A percentile compares a stretch with the other conserved stretches of the same genome.
These are phyloP conservation scores for Pseudogymnoascus sp. DNA, from an alignment of 2,329 filamentous ascomycete species.

Conservation along the genomic window DNA sequence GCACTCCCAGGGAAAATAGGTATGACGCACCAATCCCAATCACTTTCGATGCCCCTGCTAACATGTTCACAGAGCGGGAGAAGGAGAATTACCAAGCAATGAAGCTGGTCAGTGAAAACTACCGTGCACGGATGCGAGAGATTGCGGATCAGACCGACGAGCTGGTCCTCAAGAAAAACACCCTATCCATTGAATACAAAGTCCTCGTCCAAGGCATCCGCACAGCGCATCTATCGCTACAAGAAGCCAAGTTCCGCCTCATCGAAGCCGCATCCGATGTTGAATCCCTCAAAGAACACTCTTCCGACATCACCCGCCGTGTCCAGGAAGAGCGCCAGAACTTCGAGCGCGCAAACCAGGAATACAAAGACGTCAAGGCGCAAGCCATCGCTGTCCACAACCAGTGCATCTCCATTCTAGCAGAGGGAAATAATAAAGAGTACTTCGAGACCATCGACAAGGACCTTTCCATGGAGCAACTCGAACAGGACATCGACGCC, in stretches of 20 bases:
- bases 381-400: slow-evolving; percentile 35
- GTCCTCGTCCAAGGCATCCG: slow-evolving; percentile 55
- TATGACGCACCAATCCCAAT: slow-evolving; percentile 29
- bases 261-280: slow-evolving; percentile 81
- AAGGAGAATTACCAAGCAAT: slow-evolving; percentile 28
- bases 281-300: slow-evolving; percentile 57
- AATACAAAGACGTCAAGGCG: slow-evolving; percentile 30
- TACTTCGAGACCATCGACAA: slow-evolving; percentile 36
- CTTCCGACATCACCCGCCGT: slow-evolving; percentile 46
- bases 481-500: slow-evolving; percentile 65
- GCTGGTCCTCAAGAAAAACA: slow-evolving; percentile 46
- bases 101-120: slow-evolving; percentile 33
- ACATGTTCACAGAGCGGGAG: slow-evolving; percentile 26
- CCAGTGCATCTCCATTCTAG: slow-evolving; percentile 24
- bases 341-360: slow-evolving; percentile 31
- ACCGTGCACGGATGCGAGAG: slow-evolving; percentile 33
- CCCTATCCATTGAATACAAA: slow-evolving; percentile 43
- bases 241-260: slow-evolving; percentile 61
- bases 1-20: slow-evolving; percentile 64
- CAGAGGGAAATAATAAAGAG: slow-evolving; percentile 25
- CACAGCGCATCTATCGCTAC: slow-evolving; percentile 50
- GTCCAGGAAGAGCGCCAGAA: slow-evolving; percentile 40
- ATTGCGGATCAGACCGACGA: slow-evolving; percentile 48
- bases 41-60: slow-evolving; percentile 12
- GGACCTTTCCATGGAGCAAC: slow-evolving; percentile 48